Evolutionary conservation across 1,284 basidiomycete species (phyloP).

Genomic region (Exobasidium rhododendri): DNA sequence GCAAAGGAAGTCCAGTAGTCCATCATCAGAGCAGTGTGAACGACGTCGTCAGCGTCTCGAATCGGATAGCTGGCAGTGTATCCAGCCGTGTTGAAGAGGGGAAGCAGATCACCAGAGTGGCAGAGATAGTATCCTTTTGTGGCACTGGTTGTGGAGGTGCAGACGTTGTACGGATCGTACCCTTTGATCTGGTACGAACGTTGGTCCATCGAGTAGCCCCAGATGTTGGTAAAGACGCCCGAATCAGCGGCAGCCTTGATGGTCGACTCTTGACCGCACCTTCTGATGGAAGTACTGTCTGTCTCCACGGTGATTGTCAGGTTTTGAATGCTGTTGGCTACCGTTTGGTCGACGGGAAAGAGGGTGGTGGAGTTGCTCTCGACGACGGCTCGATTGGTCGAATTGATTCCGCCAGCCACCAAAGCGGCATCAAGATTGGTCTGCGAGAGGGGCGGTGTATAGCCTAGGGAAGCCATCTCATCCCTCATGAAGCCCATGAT

Average conservation of each 20-base stretch:
- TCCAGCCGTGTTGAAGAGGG: conserved; percentile 16
- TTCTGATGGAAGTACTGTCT: conserved; percentile 12
- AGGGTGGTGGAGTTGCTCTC: conserved; percentile 18
- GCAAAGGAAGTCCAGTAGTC: conserved; percentile 18
- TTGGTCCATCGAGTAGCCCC: conserved; percentile 16
- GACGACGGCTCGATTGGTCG: conserved; percentile 27
- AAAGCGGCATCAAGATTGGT: conserved; percentile 26
- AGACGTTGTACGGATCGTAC: conserved; percentile 17
- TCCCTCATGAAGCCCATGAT: conserved; percentile 37
- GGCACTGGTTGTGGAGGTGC: background rate
- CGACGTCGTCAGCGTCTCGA: conserved; percentile 17
- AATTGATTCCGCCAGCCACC: conserved; percentile 23
- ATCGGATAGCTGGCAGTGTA: conserved; percentile 6
- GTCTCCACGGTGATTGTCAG: conserved; percentile 19
- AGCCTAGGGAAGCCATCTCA: conserved; percentile 34
- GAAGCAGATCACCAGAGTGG: conserved; percentile 24
- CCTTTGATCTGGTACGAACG: conserved; percentile 20
- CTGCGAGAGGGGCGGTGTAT: conserved; percentile 26
- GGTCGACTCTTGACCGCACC: conserved; percentile 19
- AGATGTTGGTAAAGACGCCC: conserved; percentile 15
- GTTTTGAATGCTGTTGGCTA: conserved; percentile 21
- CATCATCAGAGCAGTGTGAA: conserved; percentile 4
- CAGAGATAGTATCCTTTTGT: conserved; percentile 13
- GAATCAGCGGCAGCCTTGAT: conserved; percentile 4
- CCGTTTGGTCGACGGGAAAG: conserved; percentile 17